These are phyloP conservation scores for Puccinia polysora DNA, from an alignment of 1,284 basidiomycete species.

Conservation along the genomic window DNA sequence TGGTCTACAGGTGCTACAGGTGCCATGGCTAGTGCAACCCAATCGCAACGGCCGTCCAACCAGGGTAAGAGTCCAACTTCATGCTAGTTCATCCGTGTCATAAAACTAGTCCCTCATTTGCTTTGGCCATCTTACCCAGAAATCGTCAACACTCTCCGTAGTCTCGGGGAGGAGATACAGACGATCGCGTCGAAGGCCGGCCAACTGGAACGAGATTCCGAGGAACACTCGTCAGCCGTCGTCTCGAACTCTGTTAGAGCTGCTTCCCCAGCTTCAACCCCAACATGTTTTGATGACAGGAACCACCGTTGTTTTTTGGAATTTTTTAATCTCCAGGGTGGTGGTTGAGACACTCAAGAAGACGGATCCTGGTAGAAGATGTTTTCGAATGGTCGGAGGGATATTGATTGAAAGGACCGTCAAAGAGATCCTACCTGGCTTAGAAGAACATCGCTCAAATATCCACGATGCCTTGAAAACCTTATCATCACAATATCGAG, in stretches of 20 bases:
- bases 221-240: slow-evolving; percentile 66
- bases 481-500: slow-evolving; percentile 36
- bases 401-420: slow-evolving; percentile 94
- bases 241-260: slow-evolving; percentile 55
- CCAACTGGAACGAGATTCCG: slow-evolving; percentile 85
- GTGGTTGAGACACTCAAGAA: slow-evolving; percentile 83
- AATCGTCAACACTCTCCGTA: slow-evolving; percentile 43
- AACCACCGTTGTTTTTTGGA: neutral
- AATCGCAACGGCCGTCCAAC: neutral
- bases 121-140: slow-evolving; percentile 12
- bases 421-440: slow-evolving; percentile 83
- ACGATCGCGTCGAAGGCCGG: slow-evolving; percentile 66
- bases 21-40: too few relatives aligned
- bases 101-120: neutral
- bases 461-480: slow-evolving; percentile 56
- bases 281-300: neutral
- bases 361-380: slow-evolving; percentile 78
- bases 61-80: neutral
- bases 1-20: too few relatives aligned
- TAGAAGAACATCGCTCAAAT: slow-evolving; percentile 77
- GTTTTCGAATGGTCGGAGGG: slow-evolving; percentile 93
- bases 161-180: slow-evolving; percentile 38
- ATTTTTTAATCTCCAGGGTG: slow-evolving; percentile 59
- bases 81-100: neutral
- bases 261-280: too few relatives aligned